Percentiles rank a stretch among this genome's conserved stretches.
Evolutionary conservation across 2,329 filamentous ascomycete genomes (phyloP).

Genomic region (Fusarium oxysporum): DNA sequence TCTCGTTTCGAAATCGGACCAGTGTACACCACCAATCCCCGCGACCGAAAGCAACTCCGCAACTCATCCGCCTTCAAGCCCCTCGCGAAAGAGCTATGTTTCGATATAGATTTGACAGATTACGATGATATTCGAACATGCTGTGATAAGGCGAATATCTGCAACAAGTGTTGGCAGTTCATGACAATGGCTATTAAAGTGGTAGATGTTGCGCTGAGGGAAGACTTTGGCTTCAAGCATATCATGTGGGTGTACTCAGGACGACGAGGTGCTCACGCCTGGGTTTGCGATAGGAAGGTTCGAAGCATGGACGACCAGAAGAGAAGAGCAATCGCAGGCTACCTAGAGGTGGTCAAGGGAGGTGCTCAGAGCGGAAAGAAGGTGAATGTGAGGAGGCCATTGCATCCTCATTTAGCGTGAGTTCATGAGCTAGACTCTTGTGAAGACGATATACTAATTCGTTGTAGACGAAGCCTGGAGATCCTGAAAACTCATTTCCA

Average conservation of each 20-base stretch:
- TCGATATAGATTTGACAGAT: slow-evolving; percentile 99
- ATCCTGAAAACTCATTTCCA: slow-evolving; percentile 88
- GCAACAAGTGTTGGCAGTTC: slow-evolving; percentile 94
- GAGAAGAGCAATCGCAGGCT: slow-evolving; percentile 85
- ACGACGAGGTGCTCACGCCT: slow-evolving; percentile 94
- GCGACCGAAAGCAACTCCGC: slow-evolving; percentile 88
- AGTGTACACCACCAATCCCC: slow-evolving; percentile 94
- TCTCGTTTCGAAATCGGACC: slow-evolving; percentile 98
- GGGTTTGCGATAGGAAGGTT: slow-evolving; percentile 94
- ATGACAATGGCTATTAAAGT: slow-evolving; percentile 98
- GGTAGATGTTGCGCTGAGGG: slow-evolving; percentile 84
- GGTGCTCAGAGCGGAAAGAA: slow-evolving; percentile 88
- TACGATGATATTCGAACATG: slow-evolving; percentile 98
- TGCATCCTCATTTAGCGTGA: slow-evolving; percentile 88
- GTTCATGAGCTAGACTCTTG: slow-evolving; percentile 40
- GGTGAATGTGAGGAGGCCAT: slow-evolving; percentile 83
- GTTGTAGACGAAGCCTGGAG: slow-evolving; percentile 78
- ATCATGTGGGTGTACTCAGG: slow-evolving; percentile 99
- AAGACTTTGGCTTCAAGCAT: slow-evolving; percentile 97
- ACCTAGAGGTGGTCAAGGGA: slow-evolving; percentile 90
- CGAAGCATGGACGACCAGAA: slow-evolving; percentile 87
- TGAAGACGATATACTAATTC: slow-evolving; percentile 27
- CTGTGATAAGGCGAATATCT: slow-evolving; percentile 93
- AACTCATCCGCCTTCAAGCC: slow-evolving; percentile 87
- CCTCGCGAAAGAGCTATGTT: slow-evolving; percentile 92